phyloP scores from a whole-genome alignment of 257 asterid species.

The Primulina tabacum region DNA sequence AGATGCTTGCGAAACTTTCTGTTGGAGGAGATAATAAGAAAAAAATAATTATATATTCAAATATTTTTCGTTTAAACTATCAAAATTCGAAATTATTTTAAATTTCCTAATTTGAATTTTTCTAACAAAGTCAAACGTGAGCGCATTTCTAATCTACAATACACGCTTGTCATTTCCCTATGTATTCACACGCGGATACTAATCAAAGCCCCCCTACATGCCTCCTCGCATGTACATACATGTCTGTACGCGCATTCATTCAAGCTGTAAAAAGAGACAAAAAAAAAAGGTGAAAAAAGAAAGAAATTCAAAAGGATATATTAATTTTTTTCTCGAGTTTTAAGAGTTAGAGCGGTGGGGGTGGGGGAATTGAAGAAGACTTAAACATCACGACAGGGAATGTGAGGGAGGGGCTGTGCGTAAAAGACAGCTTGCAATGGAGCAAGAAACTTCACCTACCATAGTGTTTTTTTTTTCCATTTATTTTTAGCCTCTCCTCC shows the following conservation, averaged over 20 bases:
- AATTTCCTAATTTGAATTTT: too few species aligned
- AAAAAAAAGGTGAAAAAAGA: too few species aligned
- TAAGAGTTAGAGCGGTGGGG: not conserved
- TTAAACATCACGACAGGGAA: conserved; percentile 76
- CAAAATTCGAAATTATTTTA: too few species aligned
- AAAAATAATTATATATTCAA: too few species aligned
- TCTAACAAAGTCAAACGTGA: not conserved
- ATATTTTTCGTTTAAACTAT: too few species aligned
- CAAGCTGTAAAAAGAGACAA: not conserved
- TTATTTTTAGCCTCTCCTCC: conserved; percentile 13
- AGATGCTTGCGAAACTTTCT: too few species aligned
- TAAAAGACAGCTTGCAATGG: conserved; percentile 84
- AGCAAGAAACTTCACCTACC: conserved; percentile 70
- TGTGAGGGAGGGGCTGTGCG: conserved; percentile 35
- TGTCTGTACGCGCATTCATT: not conserved
- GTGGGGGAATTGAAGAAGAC: conserved; percentile 44
- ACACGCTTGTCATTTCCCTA: not conserved
- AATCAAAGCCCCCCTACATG: not conserved
- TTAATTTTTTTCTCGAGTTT: not conserved
- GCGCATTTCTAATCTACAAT: not conserved
- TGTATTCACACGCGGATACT: not conserved
- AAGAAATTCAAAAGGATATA: not conserved
- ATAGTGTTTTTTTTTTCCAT: conserved; percentile 15
- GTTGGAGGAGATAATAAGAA: too few species aligned
- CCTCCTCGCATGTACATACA: not conserved